Evolutionary conservation across 83 land plant species (phyloP), one percentile per base, ranked within the genome.

Genomic region (Diphasiastrum complanatum): DNA sequence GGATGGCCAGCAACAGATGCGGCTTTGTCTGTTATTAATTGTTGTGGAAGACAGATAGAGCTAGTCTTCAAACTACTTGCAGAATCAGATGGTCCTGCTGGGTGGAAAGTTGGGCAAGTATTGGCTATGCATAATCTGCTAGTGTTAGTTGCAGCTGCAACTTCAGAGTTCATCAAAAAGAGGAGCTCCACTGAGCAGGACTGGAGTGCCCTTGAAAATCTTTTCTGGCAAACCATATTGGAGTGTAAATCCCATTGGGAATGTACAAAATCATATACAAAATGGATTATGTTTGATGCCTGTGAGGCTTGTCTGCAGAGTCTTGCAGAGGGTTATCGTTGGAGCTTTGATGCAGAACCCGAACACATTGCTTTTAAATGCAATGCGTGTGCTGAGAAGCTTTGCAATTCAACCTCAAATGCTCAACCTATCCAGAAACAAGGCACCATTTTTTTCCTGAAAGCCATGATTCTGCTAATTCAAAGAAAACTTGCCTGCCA

Each of bases 221-320:
- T 47, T 4, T 33, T 73, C 0, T 73, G 76, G 71, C 4, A 67
- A 5, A 40, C 64, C 33, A 4, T 73, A 12, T n/a, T 73, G 25
- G 63, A 46, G 1, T 49, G 25, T 24, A 28, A 61, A 41, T 37
- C 46, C 14, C 22, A 71, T 54, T 73, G 76, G 76, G 49, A 30
- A 27, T 73, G 63, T 20, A 36, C 67, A n/a, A 50, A 58, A 50
- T 16, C 26, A 2, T 73, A 66, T 33, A 1, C 59, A 32, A 58
- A 52, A 12, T 73, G 72, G 72, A 10, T 73, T 5, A 18, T 52
- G 19, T 30, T 67, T 1, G 71, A 73, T 19, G 53, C 72, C n/a
- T 73, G 72, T 28, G 66, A 60, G 34, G 61, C 64, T 23, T 73
- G 76, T 51, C 43, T 60, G 26, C 33, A 53, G 10, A 52, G 26